phyloP scores from a whole-genome alignment of 495 filamentous ascomycete genomes.

The Hyaloscypha bicolor region DNA sequence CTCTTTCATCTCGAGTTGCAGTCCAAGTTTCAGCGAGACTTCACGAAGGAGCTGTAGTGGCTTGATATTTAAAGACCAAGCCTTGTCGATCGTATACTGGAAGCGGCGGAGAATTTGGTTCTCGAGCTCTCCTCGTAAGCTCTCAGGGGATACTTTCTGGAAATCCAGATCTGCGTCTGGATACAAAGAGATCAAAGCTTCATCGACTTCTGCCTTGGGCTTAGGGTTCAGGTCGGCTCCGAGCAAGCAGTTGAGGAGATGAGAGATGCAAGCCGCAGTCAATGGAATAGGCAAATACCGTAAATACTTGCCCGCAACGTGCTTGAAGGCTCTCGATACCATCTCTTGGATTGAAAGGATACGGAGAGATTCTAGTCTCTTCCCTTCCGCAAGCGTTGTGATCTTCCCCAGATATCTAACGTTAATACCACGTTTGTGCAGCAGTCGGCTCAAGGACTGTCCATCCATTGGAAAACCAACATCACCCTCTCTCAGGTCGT shows the following conservation, averaged over 20 bases:
- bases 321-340: conserved; percentile 92
- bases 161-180: conserved; percentile 83
- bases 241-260: conserved; percentile 93
- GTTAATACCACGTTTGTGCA: conserved; percentile 98
- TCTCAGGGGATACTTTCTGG: conserved; percentile 71
- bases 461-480: conserved; percentile 99
- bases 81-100: conserved; percentile 68
- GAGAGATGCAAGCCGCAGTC: conserved; percentile 73
- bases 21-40: conserved; percentile 83
- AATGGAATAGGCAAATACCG: conserved; percentile 79
- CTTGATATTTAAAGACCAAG: conserved; percentile 66
- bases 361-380: conserved; percentile 74
- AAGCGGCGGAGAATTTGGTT: conserved; percentile 72
- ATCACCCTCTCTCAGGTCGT: conserved; percentile 88
- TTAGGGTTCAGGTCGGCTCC: conserved; percentile 74
- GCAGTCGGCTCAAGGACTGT: conserved; percentile 78
- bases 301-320: conserved; percentile 78
- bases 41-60: conserved; percentile 88
- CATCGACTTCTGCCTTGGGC: conserved; percentile 77
- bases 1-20: conserved; percentile 83
- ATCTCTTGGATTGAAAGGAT: conserved; percentile 86
- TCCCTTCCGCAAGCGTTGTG: conserved; percentile 67
- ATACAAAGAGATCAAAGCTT: conserved; percentile 72
- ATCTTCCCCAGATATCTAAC: conserved; percentile 90
- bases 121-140: conserved; percentile 69